Conservation (phyloP, 371 early-diverging fungal species). For the Mucor irregularis region DNA sequence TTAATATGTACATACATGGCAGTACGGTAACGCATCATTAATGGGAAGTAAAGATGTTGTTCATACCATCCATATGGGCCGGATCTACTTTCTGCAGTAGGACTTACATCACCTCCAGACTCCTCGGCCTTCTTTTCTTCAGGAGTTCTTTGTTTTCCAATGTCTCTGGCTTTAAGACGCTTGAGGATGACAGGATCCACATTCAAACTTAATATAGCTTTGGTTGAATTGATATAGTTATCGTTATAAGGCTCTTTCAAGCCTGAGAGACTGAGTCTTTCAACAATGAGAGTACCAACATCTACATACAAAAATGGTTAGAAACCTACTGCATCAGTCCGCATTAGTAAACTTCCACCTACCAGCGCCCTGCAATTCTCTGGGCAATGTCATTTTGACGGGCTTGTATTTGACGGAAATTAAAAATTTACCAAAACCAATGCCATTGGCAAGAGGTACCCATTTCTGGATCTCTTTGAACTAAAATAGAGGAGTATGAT, state of each 20-base stretch:
- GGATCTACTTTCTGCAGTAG: background rate
- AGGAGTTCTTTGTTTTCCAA: background rate
- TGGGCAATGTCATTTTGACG: slow-evolving; percentile 34
- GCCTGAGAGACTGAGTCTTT: slow-evolving; percentile 18
- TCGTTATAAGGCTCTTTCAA: slow-evolving; percentile 25
- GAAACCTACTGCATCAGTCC: no score
- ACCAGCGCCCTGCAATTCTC: slow-evolving; percentile 32
- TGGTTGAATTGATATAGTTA: slow-evolving; percentile 11
- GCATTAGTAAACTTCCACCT: background rate
- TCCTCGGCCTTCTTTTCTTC: background rate
- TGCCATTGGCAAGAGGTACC: slow-evolving; percentile 35
- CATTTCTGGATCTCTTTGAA: slow-evolving; percentile 38
- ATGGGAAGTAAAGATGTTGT: slow-evolving; percentile 34
- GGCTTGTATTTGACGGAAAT: slow-evolving; percentile 43
- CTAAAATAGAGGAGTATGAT: background rate
- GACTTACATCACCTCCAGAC: background rate
- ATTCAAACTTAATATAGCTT: slow-evolving; percentile 31
- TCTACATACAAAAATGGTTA: slow-evolving; percentile 7
- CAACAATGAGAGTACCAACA: slow-evolving; percentile 43
- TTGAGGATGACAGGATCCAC: slow-evolving; percentile 35
- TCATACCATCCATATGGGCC: slow-evolving; percentile 25
- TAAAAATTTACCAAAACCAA: slow-evolving; percentile 47
- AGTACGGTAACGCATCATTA: slow-evolving; percentile 43
- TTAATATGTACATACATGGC: slow-evolving; percentile 39
- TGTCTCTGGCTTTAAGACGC: slow-evolving; percentile 26